Conservation (phyloP, 192 early-diverging fungal species). For the Lobosporangium transversale region DNA sequence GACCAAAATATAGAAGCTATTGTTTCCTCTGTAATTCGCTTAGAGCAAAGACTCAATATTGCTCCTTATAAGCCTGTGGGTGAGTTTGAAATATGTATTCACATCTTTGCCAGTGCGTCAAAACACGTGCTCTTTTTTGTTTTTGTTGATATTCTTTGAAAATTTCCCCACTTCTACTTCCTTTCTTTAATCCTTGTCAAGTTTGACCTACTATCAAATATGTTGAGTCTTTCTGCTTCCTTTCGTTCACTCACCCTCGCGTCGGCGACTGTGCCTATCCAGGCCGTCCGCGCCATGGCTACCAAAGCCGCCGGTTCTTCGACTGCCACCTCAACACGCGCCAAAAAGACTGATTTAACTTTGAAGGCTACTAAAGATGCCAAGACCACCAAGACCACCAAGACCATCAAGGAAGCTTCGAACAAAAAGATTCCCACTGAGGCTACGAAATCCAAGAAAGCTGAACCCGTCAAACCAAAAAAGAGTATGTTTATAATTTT, state of each 20-base stretch:
- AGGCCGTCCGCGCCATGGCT: constrained; percentile 40
- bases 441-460: constrained; percentile 26
- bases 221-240: constrained; percentile 23
- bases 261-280: constrained; percentile 1
- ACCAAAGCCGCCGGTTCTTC: constrained; percentile 35
- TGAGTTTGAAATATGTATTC: no score
- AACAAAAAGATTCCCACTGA: not conserved
- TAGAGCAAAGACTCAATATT: no score
- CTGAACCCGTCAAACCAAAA: constrained; percentile 7
- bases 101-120: no score
- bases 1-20: no score
- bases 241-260: constrained; percentile 32
- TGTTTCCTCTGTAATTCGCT: no score
- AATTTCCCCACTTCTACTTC: not conserved
- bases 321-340: not conserved
- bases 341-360: not conserved
- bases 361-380: constrained; percentile 18
- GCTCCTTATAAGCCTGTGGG: no score
- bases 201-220: no score
- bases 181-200: not conserved
- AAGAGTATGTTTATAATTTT: constrained; percentile 9
- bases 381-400: constrained; percentile 16
- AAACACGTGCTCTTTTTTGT: no score
- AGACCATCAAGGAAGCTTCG: constrained; percentile 10
- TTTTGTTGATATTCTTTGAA: not conserved